Evolutionary conservation across 129 eudicot genomes (phyloP).

Genomic region (Artemisia tridentata): DNA sequence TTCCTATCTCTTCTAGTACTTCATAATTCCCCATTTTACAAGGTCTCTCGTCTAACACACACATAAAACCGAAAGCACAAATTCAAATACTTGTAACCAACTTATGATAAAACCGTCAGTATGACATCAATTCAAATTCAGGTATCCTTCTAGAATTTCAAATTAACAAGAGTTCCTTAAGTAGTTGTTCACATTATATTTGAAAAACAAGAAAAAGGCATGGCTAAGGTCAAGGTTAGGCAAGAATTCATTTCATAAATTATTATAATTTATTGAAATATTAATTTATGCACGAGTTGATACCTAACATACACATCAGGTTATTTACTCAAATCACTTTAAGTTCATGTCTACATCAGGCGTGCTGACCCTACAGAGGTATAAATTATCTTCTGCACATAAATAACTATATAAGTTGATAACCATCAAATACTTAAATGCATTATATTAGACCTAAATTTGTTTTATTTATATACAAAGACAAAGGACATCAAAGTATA

Average conservation of each 20-base stretch:
- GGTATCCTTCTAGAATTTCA: no score
- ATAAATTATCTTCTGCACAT: neutral
- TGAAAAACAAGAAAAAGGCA: conserved; percentile 21
- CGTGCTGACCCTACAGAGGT: conserved; percentile 25
- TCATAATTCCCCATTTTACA: conserved; percentile 83
- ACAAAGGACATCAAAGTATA: conserved; percentile 24
- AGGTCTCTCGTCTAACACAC: conserved; percentile 26
- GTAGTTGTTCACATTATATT: neutral
- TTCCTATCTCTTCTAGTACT: conserved; percentile 85
- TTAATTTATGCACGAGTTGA: conserved; percentile 13
- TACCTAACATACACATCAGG: conserved; percentile 26
- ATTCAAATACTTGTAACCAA: neutral
- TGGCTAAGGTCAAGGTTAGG: conserved; percentile 22
- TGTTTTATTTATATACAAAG: conserved; percentile 1
- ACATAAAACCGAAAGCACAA: neutral
- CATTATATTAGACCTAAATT: conserved; percentile 16
- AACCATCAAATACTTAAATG: conserved; percentile 20
- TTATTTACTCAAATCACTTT: conserved; percentile 17
- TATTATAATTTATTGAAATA: neutral
- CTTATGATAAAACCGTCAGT: no score
- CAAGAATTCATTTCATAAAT: conserved; percentile 14
- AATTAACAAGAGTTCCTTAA: neutral
- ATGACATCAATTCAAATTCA: neutral
- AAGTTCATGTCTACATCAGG: conserved; percentile 24
- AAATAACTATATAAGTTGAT: neutral